These are phyloP conservation scores for Pseudopithomyces maydicus DNA, from an alignment of 2,329 filamentous ascomycete genomes.

Conservation along the genomic window DNA sequence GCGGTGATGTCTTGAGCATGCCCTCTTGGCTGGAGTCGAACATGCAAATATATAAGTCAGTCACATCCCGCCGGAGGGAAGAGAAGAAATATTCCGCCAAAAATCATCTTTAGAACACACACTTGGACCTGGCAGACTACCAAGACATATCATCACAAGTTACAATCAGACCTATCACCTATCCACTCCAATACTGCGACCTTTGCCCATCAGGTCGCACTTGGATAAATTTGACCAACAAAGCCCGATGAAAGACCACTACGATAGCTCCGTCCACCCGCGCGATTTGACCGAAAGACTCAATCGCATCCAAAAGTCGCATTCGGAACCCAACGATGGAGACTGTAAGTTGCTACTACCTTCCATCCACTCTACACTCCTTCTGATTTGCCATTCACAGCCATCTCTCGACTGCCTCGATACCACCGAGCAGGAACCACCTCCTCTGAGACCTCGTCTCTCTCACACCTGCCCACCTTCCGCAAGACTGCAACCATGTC, in stretches of 20 bases:
- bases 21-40: background rate
- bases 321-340: slow-evolving; percentile 15
- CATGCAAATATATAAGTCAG: background rate
- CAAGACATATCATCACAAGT: background rate
- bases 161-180: no score
- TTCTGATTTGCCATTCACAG: background rate
- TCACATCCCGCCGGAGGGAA: background rate
- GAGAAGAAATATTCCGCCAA: no score
- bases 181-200: background rate
- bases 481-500: slow-evolving; percentile 35
- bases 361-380: background rate
- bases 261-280: slow-evolving; percentile 25
- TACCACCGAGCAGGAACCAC: slow-evolving; percentile 30
- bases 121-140: no score
- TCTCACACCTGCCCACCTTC: slow-evolving; percentile 21
- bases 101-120: no score
- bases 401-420: slow-evolving; percentile 21
- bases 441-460: slow-evolving; percentile 30
- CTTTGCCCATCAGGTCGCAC: background rate
- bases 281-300: slow-evolving; percentile 33
- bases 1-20: no score
- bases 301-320: slow-evolving; percentile 15
- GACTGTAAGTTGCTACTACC: slow-evolving; percentile 13
- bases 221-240: background rate
- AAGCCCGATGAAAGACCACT: slow-evolving; percentile 38